Evolutionary conservation across 2,329 filamentous ascomycete genomes (phyloP), one percentile per base, ranked within the genome.

Genomic region (Scytalidium lignicola): DNA sequence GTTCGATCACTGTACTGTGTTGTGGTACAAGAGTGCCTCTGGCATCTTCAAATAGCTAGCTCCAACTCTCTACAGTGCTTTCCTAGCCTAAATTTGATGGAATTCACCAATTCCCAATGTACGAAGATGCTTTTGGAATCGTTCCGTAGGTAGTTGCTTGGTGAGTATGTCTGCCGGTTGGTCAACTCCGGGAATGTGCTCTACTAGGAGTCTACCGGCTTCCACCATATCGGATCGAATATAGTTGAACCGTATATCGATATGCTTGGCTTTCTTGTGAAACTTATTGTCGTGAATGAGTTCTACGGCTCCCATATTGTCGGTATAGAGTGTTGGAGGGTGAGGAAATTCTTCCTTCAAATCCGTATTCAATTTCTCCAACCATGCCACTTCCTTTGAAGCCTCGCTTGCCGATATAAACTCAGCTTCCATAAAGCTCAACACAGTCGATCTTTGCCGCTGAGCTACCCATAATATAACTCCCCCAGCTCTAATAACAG

Each of bases 121-220:
- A 15, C n/a, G 10, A 37, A 15, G n/a, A 37, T 37, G 15, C 15
- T 37, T 37, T 4, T 15, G 15, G 15, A 37, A 37, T 37, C n/a
- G 32, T 17, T 37, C 32, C 15, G 15, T n/a, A 5, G 43, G 21
- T 19, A 44, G 18, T 32, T 44, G 17, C 17, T 44, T 44, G 5
- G 22, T 44, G 20, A 44, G 43, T 19, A 44, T 28, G 28, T 44
- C 43, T 17, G 43, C 43, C 8, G 17, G 43, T 44, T 44, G 22
- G 17, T 44, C 20, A 37, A 13, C 28, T 8, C 23, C 20, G 7
- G 22, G 22, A n/a, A 44, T 44, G 18, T 44, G 17, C 18, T 44
- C 12, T 29, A 44, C 21, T 28, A 10, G 6, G 15, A 44, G 22
- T 26, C 17, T 44, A n/a, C 20, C 28, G 9, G 21, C 13, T 32